These are phyloP conservation scores for Metschnikowia bowlesiae DNA, from an alignment of 805 yeast genomes.

Conservation along the genomic window DNA sequence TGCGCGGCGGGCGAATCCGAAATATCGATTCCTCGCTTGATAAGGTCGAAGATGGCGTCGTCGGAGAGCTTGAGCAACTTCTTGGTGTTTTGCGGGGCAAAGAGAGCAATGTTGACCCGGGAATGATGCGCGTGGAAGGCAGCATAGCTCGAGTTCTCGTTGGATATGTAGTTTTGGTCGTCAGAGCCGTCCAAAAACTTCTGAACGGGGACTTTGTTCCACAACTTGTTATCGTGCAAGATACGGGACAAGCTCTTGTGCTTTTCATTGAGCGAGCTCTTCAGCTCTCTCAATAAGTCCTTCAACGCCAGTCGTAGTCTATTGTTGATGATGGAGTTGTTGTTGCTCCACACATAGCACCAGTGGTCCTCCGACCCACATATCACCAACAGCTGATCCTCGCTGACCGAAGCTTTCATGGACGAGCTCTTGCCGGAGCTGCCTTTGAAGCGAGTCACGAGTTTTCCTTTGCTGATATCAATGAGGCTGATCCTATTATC, in stretches of 20 bases:
- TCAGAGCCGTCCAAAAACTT: slow-evolving; percentile 23
- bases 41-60: slow-evolving; percentile 71
- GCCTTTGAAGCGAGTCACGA: slow-evolving; percentile 72
- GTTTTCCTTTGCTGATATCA: slow-evolving; percentile 46
- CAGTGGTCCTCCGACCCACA: slow-evolving; percentile 87
- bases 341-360: slow-evolving; percentile 74
- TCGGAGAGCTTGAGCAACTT: slow-evolving; percentile 66
- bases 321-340: slow-evolving; percentile 38
- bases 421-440: slow-evolving; percentile 66
- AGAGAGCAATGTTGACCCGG: slow-evolving; percentile 66
- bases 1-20: slow-evolving; percentile 6
- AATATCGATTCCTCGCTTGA: slow-evolving; percentile 19
- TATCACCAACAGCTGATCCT: slow-evolving; percentile 53
- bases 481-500: slow-evolving; percentile 75
- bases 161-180: slow-evolving; percentile 24
- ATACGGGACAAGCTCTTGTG: slow-evolving; percentile 27
- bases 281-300: slow-evolving; percentile 33
- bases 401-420: slow-evolving; percentile 61
- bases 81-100: slow-evolving; percentile 71
- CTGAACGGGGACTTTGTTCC: slow-evolving; percentile 23
- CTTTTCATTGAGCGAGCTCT: slow-evolving; percentile 29
- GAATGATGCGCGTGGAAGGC: slow-evolving; percentile 75
- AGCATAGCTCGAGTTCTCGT: slow-evolving; percentile 58
- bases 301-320: slow-evolving; percentile 31
- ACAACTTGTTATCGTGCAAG: slow-evolving; percentile 25